These are phyloP conservation scores for Saposhnikovia divaricata DNA, from an alignment of 129 eudicot genomes.

Conservation along the genomic window DNA sequence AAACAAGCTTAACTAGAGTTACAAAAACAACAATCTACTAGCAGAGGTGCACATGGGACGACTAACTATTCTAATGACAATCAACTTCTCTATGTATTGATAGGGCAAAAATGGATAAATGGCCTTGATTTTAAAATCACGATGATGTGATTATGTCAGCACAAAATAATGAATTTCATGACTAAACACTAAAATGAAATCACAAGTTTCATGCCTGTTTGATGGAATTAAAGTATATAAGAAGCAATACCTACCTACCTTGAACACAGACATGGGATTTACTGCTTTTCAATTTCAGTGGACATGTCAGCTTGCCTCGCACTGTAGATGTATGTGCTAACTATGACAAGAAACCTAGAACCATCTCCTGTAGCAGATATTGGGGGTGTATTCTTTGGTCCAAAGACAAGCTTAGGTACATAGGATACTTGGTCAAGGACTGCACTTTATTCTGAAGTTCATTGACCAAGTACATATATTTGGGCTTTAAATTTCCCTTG, in stretches of 20 bases:
- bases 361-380: conserved; percentile 17
- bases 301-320: neutral
- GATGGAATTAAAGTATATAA: neutral
- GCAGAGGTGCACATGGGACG: neutral
- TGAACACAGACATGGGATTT: conserved; percentile 10
- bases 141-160: neutral
- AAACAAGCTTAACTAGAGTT: neutral
- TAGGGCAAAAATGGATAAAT: neutral
- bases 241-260: conserved; percentile 23
- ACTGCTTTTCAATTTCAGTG: conserved; percentile 5
- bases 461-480: conserved; percentile 68
- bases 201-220: neutral
- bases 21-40: conserved; percentile 17
- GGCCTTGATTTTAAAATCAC: neutral
- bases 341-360: conserved; percentile 6
- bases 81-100: neutral
- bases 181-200: neutral
- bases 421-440: conserved; percentile 86
- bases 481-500: conserved; percentile 86
- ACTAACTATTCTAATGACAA: neutral
- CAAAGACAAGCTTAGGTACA: conserved; percentile 85
- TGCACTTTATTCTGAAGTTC: conserved; percentile 84
- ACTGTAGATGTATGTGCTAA: neutral
- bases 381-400: too few species aligned
- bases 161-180: neutral